A percentile compares a stretch with the other conserved stretches of the same genome.
Conservation (phyloP, 345 rosid species). For the Pseudoturritis turrita region DNA sequence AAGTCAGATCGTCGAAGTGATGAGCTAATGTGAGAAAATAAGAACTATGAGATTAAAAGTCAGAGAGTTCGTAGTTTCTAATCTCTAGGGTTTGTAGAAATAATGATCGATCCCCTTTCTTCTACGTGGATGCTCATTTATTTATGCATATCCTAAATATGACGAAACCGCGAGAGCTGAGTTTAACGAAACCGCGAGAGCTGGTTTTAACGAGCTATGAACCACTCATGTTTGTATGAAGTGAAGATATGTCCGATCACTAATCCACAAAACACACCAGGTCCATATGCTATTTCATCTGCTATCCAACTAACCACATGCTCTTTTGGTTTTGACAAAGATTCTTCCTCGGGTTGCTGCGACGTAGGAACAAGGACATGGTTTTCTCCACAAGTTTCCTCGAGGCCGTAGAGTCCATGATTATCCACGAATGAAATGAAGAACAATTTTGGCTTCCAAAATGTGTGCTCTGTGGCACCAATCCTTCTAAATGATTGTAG, state of each 20-base stretch:
- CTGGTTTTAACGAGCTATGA: too few species aligned
- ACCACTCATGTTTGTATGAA: neutral
- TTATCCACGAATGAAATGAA: neutral
- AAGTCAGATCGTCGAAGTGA: too few species aligned
- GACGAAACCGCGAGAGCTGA: too few species aligned
- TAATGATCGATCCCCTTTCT: too few species aligned
- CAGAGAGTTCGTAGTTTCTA: too few species aligned
- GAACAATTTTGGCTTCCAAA: neutral
- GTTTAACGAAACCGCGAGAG: too few species aligned
- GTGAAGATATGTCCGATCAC: neutral
- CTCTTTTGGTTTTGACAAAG: neutral
- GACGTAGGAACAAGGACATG: neutral
- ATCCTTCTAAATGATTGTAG: neutral
- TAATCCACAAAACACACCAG: neutral
- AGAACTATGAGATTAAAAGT: too few species aligned
- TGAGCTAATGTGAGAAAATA: too few species aligned
- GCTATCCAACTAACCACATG: neutral
- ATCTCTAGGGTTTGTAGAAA: too few species aligned
- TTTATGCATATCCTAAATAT: too few species aligned
- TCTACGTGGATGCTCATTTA: too few species aligned
- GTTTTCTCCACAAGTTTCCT: neutral
- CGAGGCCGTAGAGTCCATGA: neutral
- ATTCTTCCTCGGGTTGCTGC: neutral
- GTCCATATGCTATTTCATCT: neutral
- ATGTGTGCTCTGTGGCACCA: neutral